Evolutionary conservation across 2,329 filamentous ascomycete genomes (phyloP), one percentile per base, ranked within the genome.

Genomic region (Aureobasidium sp.): DNA sequence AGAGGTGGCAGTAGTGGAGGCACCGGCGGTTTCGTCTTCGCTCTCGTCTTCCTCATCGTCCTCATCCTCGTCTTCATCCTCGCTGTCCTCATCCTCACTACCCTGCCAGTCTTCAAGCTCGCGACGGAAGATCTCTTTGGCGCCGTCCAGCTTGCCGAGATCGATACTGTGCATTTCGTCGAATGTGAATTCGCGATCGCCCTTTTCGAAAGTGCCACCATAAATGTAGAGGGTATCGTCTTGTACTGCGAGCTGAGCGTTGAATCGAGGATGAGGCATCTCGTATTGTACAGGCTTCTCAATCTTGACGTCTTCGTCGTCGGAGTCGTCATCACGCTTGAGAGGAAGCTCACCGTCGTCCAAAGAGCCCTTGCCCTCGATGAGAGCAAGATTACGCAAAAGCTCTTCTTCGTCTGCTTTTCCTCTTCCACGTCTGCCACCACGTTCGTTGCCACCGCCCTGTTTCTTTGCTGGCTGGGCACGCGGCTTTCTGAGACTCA

Each of bases 91-190:
- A 48, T 76, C 76, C 15, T 79, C 77, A 62, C 74, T 76, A 61
- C 74, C 76, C 57, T 88, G 86, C 91, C 92, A 97, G 73, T 96
- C 91, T 70, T 91, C 84, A 67, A 92, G 86, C 68, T 95, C 89
- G 59, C 90, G 83, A 72, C 82, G 89, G 78, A 93, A 97, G 52
- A 97, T 84, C 75, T 97, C 89, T 72, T 91, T 93, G 66, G 94
- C 93, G 3, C 94, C 94, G 68, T 97, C 91, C 64, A 99, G 81
- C 75, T 96, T 97, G 64, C 88, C 92, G n/a, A 99, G 80, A 70
- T 99, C 91, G 64, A 97, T 86, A 2, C 91, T 87, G 76, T 95
- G 95, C 75, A 99, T 81, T 70, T 99, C 94, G 68, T 97, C 92
- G 74, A 97, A 96, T 0, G 92, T 97, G 70, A 89, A 96, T 74